Conservation (phyloP, 2,329 filamentous ascomycete species). For the Penicillium crustosum region DNA sequence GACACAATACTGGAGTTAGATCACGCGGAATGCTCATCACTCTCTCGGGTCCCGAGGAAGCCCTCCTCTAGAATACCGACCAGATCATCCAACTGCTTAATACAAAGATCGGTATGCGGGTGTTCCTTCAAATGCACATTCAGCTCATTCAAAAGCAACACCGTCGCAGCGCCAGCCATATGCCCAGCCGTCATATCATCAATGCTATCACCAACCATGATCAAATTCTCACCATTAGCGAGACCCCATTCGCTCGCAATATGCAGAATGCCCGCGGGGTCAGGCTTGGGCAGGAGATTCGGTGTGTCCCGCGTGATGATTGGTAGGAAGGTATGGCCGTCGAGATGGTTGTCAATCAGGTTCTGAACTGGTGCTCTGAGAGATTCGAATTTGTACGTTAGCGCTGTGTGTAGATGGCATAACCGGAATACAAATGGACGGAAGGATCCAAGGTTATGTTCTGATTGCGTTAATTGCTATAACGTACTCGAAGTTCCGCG, state of each 20-base stretch:
- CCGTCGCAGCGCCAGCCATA: slow-evolving; percentile 80
- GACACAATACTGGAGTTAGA: not conserved
- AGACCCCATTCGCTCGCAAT: slow-evolving; percentile 78
- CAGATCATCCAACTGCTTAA: slow-evolving; percentile 72
- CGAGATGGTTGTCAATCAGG: slow-evolving; percentile 68
- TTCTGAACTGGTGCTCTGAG: slow-evolving; percentile 44
- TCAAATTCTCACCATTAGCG: slow-evolving; percentile 44
- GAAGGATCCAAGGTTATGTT: not conserved
- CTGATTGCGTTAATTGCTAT: not conserved
- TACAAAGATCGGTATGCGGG: slow-evolving; percentile 73
- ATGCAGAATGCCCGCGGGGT: slow-evolving; percentile 82
- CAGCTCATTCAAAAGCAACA: slow-evolving; percentile 82
- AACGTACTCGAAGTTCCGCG: slow-evolving; percentile 79
- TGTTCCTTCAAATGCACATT: slow-evolving; percentile 70
- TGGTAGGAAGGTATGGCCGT: slow-evolving; percentile 67
- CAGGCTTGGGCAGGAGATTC: slow-evolving; percentile 69
- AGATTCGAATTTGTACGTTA: not conserved
- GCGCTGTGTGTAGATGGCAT: not conserved
- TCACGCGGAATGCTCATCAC: slow-evolving; percentile 17
- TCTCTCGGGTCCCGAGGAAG: slow-evolving; percentile 56
- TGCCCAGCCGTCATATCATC: slow-evolving; percentile 92
- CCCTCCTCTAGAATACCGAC: slow-evolving; percentile 72
- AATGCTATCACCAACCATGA: slow-evolving; percentile 68
- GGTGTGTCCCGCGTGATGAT: slow-evolving; percentile 80
- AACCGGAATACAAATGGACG: not conserved